Evolutionary conservation across 2,329 filamentous ascomycete species (phyloP).

Genomic region (Rutstroemia sp.): DNA sequence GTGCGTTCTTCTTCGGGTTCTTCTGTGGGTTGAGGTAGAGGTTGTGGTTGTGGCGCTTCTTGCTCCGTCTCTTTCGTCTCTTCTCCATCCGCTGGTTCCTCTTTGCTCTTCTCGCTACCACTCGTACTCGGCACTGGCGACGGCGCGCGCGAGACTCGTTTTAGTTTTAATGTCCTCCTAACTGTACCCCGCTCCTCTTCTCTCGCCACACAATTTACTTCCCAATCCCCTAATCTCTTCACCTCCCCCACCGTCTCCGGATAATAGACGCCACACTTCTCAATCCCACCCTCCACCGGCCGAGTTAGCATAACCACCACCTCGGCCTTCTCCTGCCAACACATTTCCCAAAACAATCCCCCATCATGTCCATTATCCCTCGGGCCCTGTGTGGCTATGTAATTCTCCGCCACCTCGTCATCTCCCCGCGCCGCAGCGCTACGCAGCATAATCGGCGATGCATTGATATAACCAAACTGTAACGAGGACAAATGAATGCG

Average conservation of each 20-base stretch:
- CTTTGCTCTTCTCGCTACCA: not conserved
- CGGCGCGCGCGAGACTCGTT: not conserved
- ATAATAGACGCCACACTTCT: constrained; percentile 17
- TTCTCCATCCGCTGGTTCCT: not conserved
- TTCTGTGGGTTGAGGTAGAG: not conserved
- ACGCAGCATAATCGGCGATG: constrained; percentile 49
- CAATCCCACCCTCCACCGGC: constrained; percentile 10
- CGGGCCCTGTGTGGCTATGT: constrained; percentile 14
- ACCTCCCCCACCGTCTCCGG: constrained; percentile 9
- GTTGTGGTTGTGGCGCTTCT: not conserved
- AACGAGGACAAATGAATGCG: constrained; percentile 74
- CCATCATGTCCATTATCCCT: constrained; percentile 8
- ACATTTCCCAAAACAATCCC: constrained; percentile 9
- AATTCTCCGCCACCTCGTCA: constrained; percentile 26
- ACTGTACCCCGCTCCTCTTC: constrained; percentile 6
- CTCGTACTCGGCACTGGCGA: not conserved
- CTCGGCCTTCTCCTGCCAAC: constrained; percentile 8
- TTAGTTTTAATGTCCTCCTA: constrained; percentile 10
- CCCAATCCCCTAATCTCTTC: constrained; percentile 9
- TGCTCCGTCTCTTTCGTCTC: too few relatives aligned
- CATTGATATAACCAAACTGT: constrained; percentile 69
- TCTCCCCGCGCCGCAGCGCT: not conserved
- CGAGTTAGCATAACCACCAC: constrained; percentile 16
- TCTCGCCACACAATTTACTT: constrained; percentile 7
- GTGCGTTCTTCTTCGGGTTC: constrained; percentile 4